Base-by-base conservation (phyloP, 768 basidiomycete genomes). In the Pisolithus sp. region DNA sequence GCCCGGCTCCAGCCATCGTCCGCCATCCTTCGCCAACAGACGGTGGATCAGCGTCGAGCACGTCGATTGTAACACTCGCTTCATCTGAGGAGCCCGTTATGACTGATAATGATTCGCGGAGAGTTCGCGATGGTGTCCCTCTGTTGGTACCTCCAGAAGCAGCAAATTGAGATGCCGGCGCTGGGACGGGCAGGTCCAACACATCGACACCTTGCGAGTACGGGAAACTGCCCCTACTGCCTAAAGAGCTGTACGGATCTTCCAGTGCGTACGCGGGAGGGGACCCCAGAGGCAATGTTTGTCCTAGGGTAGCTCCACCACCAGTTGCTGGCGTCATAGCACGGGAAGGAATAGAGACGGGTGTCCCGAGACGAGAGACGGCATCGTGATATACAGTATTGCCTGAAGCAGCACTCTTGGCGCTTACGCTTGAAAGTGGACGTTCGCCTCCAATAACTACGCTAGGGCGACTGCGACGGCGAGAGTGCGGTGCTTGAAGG, bases 41-140 rank as follows among this genome's bases (percentile, higher is more conserved):
- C 3, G 87, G 86, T 7, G 87, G 86, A 21, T 75, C 82, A 31
- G 86, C 83, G 54, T 89, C 87, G 15, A 86, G 68, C 5, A 86
- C 61, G 60, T 88, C 84, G 18, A 82, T 75, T 3, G 74, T 67
- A 49, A 82, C 21, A 13, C 64, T 58, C 7, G 61, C 68, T 2
- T 56, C 67, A 37, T 66, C 57, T 15, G 58, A 64, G 26, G 66
- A 65, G 36, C 68, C 67, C 18, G 65, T 64, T 37, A 67, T 62
- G n/a, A 60, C 65, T 48, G 53, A 61, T 49, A 57, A 64, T 55
- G 66, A 74, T 46, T 67, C 67, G 30, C 68, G 68, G 72, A 68
- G 73, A 17, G 57, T 57, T 28, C 54, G 76, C 13, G 72, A 75
- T 4, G 76, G 75, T 9, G 52, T 44, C 26, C 57, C 58, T 20